These are phyloP conservation scores for Boletus vinaceobasis DNA, from an alignment of 768 basidiomycete species.

Conservation along the genomic window DNA sequence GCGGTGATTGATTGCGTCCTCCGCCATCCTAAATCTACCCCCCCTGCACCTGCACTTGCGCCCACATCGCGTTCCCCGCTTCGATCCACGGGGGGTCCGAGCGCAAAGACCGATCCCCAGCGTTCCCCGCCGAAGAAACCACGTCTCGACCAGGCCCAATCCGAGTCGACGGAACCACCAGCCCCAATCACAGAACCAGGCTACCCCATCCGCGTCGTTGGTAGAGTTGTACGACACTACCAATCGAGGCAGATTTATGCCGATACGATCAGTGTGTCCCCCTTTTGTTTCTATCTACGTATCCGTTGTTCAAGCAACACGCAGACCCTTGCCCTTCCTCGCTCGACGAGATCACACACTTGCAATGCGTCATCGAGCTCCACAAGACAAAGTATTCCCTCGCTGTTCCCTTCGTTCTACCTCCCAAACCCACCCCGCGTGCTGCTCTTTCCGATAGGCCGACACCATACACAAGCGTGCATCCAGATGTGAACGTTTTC, in stretches of 20 bases:
- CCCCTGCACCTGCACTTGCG: conserved; percentile 11
- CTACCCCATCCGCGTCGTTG: conserved; percentile 43
- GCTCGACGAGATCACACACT: conserved; percentile 62
- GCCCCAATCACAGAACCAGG: conserved; percentile 46
- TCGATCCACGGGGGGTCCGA: conserved; percentile 3
- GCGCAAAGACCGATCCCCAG: background rate
- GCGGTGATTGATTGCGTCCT: conserved; percentile 66
- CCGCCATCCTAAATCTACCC: conserved; percentile 34
- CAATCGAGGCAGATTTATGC: conserved; percentile 46
- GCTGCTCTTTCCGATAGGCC: background rate
- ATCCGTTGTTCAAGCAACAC: background rate
- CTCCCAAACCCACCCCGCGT: conserved; percentile 13
- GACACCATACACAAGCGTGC: background rate
- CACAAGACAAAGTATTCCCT: conserved; percentile 52
- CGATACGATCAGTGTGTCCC: conserved; percentile 48
- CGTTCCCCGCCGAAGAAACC: conserved; percentile 17
- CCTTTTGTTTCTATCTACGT: background rate
- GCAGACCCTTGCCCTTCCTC: conserved; percentile 45
- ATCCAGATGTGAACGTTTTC: conserved; percentile 9
- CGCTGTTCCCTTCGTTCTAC: conserved; percentile 46
- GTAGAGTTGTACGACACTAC: conserved; percentile 40
- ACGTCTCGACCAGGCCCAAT: conserved; percentile 4
- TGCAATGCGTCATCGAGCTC: conserved; percentile 47
- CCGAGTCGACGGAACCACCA: conserved; percentile 19
- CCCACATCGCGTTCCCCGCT: conserved; percentile 5